Evolutionary conservation across 2,329 filamentous ascomycete genomes (phyloP), one percentile per base, ranked within the genome.

Genomic region (Colletotrichum nymphaeae): DNA sequence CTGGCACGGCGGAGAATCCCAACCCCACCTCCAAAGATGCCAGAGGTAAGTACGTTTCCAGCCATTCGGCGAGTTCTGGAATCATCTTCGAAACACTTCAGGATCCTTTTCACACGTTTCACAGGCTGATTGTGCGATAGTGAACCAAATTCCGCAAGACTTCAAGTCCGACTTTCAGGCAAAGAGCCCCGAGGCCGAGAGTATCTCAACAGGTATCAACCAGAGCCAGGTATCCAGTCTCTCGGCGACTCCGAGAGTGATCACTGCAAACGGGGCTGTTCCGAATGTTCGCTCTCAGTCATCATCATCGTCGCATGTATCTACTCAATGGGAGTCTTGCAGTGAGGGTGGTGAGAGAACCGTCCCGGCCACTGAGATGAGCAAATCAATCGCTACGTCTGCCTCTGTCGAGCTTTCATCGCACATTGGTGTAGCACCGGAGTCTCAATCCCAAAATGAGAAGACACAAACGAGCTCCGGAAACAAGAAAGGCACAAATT

Each of bases 281-380:
- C 14, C 52, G 7, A 8, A 32, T 19, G 9, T 42, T 24, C 63
- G 32, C 26, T 22, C 37, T 42, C 26, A 26, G 6, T 22, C 37
- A 24, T 42, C 52, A 6, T 22, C n/a, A 22, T 22, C n/a, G 7
- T 57, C 63, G 4, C 30, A 65, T 57, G 24, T 1, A 6, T 65
- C 32, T 3, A 30, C 8, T 24, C 14, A 67, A 3, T 67, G 64
- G 32, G 56, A 71, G 30, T 67, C 67, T 5, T 70, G 63, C 42
- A 56, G 64, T 3, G 53, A 59, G 55, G 63, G 63, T 9, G 12
- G 19, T 49, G 42, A 22, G 1, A 22, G 19, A n/a, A 1, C 4
- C 2, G 19, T 49, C 42, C 42, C 42, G 3, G 19, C 4, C 42
- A 49, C 1, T 3, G 19, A 19, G 8, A 22, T 9, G 19, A 49